Evolutionary conservation across 2,329 filamentous ascomycete genomes (phyloP).

Genomic region (Purpureocillium lavendulum): DNA sequence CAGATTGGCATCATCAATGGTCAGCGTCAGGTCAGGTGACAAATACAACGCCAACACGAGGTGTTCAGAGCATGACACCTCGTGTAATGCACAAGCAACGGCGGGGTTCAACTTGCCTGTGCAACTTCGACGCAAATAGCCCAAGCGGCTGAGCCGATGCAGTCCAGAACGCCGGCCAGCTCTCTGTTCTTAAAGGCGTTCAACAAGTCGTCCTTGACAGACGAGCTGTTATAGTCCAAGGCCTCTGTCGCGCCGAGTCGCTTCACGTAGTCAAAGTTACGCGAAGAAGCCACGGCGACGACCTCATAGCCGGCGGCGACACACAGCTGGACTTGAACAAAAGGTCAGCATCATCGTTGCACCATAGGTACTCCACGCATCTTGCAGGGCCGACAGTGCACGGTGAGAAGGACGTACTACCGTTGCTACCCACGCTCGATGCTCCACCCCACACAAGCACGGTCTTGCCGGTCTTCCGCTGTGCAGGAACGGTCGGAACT

Average conservation of each 20-base stretch:
- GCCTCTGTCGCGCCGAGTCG: neutral
- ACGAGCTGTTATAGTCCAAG: neutral
- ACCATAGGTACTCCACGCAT: no score
- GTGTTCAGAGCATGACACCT: no score
- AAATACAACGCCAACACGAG: no score
- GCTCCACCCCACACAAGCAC: neutral
- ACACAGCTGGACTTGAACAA: conserved; percentile 35
- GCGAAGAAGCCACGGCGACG: conserved; percentile 29
- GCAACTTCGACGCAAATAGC: neutral
- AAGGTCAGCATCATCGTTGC: no score
- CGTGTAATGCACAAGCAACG: no score
- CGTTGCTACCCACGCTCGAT: conserved; percentile 1
- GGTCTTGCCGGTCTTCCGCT: neutral
- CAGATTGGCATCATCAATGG: neutral
- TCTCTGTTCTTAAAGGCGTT: neutral
- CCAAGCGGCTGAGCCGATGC: neutral
- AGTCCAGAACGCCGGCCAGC: neutral
- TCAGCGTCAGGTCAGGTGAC: neutral
- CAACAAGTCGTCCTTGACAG: neutral
- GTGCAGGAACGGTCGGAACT: conserved; percentile 27
- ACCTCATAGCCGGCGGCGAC: conserved; percentile 35
- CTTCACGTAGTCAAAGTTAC: conserved; percentile 34
- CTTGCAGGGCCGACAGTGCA: neutral
- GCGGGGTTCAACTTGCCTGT: no score
- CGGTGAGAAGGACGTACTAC: neutral